phyloP scores from a whole-genome alignment of 179 eudicot species.

The Silene coronaria region DNA sequence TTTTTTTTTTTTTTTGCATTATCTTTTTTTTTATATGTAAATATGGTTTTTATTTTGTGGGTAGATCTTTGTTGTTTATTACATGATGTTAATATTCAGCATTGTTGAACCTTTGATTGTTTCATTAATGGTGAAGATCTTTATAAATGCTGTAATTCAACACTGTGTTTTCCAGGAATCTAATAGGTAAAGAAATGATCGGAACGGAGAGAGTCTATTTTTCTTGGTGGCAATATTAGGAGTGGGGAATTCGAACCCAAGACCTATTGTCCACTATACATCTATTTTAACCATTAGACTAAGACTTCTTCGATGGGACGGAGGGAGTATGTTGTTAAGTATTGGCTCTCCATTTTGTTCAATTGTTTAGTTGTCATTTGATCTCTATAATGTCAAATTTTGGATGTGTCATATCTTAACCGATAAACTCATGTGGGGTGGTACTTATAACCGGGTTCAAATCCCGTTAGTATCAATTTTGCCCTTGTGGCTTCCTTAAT shows the following conservation, averaged over 20 bases:
- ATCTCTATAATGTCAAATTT: background rate
- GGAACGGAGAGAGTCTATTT: too few species aligned
- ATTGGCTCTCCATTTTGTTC: background rate
- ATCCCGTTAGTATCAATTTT: background rate
- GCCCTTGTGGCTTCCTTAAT: background rate
- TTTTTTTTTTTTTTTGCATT: background rate
- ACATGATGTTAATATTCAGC: background rate
- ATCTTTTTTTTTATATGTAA: background rate
- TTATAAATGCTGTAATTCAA: too few species aligned
- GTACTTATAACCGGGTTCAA: too few species aligned
- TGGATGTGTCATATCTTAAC: background rate
- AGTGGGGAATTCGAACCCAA: too few species aligned
- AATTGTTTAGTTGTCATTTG: background rate
- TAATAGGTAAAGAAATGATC: background rate
- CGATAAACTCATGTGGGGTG: too few species aligned
- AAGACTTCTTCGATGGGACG: too few species aligned
- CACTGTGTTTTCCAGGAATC: background rate
- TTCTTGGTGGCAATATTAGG: too few species aligned
- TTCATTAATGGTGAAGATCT: background rate
- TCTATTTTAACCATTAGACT: too few species aligned
- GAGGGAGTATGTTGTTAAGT: background rate
- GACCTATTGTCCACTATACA: too few species aligned
- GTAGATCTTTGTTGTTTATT: constrained; percentile 11
- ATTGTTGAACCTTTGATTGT: background rate
- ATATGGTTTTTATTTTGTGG: background rate